A percentile compares a stretch with the other conserved stretches of the same genome.
phyloP scores from a whole-genome alignment of 2,329 filamentous ascomycete species.

The Lomentospora prolificans region DNA sequence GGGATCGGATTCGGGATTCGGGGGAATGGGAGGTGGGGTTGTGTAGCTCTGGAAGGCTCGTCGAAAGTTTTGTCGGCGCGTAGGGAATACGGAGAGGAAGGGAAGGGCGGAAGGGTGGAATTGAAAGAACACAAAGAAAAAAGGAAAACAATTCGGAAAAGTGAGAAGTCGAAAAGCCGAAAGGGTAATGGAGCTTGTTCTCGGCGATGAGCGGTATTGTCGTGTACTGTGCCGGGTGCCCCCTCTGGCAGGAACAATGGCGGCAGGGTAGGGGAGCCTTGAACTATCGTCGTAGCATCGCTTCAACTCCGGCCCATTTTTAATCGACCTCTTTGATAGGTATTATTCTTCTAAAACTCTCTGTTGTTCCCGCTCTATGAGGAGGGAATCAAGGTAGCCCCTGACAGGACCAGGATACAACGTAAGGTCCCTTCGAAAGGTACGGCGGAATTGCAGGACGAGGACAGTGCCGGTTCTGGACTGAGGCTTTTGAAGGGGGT shows the following conservation, averaged over 20 bases:
- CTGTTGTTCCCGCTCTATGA: no score
- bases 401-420: background rate
- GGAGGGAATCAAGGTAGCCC: no score
- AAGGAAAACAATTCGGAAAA: background rate
- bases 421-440: background rate
- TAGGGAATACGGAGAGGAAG: no score
- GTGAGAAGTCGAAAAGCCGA: background rate
- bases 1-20: background rate
- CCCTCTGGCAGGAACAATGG: background rate
- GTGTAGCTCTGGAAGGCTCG: no score
- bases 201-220: background rate
- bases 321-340: background rate
- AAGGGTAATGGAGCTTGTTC: background rate
- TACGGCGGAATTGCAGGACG: background rate
- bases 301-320: background rate
- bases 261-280: background rate
- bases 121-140: conserved; percentile 3
- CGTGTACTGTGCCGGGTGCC: no score
- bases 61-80: no score
- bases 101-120: background rate
- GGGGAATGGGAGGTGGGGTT: background rate
- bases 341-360: background rate
- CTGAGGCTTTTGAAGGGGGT: background rate
- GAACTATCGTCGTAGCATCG: conserved; percentile 2
- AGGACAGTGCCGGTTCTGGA: background rate